Conservation (phyloP, 2,329 filamentous ascomycete species). For the Sclerotinia subarctica region DNA sequence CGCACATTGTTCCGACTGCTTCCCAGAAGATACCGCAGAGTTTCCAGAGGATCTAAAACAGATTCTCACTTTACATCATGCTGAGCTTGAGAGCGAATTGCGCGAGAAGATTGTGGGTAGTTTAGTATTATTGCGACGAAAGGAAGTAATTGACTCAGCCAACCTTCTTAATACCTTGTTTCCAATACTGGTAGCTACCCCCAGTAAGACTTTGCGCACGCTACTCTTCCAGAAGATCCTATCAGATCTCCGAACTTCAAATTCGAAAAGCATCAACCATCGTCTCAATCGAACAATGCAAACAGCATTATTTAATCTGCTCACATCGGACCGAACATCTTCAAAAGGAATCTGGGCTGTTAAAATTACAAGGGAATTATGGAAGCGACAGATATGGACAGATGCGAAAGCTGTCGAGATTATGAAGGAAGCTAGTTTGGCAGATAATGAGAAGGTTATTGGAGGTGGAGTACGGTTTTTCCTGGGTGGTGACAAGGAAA, state of each 20-base stretch:
- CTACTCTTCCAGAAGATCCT: slow-evolving; percentile 89
- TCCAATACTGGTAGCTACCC: slow-evolving; percentile 86
- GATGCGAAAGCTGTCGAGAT: slow-evolving; percentile 94
- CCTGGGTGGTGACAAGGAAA: slow-evolving; percentile 90
- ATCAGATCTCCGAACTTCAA: slow-evolving; percentile 83
- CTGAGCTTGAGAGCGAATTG: slow-evolving; percentile 75
- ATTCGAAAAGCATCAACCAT: slow-evolving; percentile 85
- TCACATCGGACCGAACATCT: slow-evolving; percentile 80
- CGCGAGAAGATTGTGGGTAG: slow-evolving; percentile 93
- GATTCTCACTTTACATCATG: slow-evolving; percentile 79
- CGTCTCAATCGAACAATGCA: slow-evolving; percentile 90
- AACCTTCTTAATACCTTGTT: slow-evolving; percentile 87
- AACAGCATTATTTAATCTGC: slow-evolving; percentile 86
- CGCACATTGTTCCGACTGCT: slow-evolving; percentile 90
- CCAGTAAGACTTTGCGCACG: slow-evolving; percentile 81
- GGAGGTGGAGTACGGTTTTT: slow-evolving; percentile 89
- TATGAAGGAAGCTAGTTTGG: slow-evolving; percentile 89
- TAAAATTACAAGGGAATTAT: slow-evolving; percentile 90
- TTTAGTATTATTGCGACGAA: slow-evolving; percentile 80
- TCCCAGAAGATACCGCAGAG: slow-evolving; percentile 71
- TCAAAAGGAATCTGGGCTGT: slow-evolving; percentile 92
- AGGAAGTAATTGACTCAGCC: slow-evolving; percentile 85
- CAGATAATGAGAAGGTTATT: slow-evolving; percentile 90
- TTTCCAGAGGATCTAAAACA: slow-evolving; percentile 80
- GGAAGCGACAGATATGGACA: slow-evolving; percentile 95